Conservation (phyloP, 768 basidiomycete species). For the Royoungia palumana region DNA sequence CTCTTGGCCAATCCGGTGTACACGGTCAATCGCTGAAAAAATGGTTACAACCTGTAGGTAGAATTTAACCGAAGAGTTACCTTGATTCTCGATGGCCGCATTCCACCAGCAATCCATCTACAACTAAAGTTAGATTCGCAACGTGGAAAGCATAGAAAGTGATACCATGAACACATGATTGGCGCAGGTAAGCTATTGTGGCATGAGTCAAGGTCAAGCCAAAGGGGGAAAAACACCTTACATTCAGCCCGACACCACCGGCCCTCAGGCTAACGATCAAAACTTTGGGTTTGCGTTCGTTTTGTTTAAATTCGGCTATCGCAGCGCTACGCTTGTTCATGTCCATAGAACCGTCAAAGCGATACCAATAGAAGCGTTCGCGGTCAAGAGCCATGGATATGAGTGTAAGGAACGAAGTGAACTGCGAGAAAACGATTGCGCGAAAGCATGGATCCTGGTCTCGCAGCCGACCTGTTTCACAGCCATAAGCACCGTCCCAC, state of each 20-base stretch:
- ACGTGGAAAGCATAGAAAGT: not conserved
- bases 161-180: slow-evolving; percentile 85
- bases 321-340: slow-evolving; percentile 76
- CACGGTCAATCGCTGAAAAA: slow-evolving; percentile 75
- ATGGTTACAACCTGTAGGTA: slow-evolving; percentile 4
- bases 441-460: slow-evolving; percentile 75
- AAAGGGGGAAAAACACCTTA: slow-evolving; percentile 32
- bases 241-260: slow-evolving; percentile 88
- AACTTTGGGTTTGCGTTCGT: slow-evolving; percentile 69
- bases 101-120: slow-evolving; percentile 97
- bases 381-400: slow-evolving; percentile 69
- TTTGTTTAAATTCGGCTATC: slow-evolving; percentile 70
- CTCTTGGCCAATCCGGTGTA: slow-evolving; percentile 82
- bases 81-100: slow-evolving; percentile 78
- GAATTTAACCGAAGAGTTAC: slow-evolving; percentile 29
- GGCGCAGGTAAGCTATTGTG: slow-evolving; percentile 62
- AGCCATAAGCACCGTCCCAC: not conserved
- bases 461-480: slow-evolving; percentile 49
- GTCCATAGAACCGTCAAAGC: slow-evolving; percentile 93
- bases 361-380: slow-evolving; percentile 63
- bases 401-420: slow-evolving; percentile 83
- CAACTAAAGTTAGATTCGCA: slow-evolving; percentile 2
- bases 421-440: slow-evolving; percentile 88
- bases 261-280: slow-evolving; percentile 81
- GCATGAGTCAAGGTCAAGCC: not conserved